Evolutionary conservation across 352 stramenopile genomes (phyloP), one percentile per base, ranked within the genome.

Genomic region (Globisporangium emineosum): DNA sequence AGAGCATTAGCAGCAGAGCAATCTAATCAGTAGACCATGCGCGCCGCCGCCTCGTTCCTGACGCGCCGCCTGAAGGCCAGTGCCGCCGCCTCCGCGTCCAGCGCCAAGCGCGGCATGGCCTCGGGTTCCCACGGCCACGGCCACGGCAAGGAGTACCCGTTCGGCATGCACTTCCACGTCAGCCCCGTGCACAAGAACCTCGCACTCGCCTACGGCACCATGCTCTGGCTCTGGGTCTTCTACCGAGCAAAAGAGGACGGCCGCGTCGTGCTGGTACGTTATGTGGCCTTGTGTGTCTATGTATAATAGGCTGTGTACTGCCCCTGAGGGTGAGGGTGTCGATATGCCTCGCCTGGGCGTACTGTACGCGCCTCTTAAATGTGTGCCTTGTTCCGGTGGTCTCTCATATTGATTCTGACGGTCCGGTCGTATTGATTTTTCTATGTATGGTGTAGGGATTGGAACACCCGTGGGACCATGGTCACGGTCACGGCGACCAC

Each of bases 161-260:
- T 90, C 71, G 86, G 85, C 32, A 94, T 94, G 86, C 86, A 94
- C 74, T 94, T 94, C 72, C 88, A 96, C 65, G 88, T 96, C 62
- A 90, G 78, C 70, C 78, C 83, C 21, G 78, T 93, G 65, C 85
- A 97, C 83, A 95, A 94, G 77, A 91, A 93, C 72, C 70, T 94
- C 54, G 88, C 71, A 54, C 71, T 91, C 60, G 85, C 83, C n/a
- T 93, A 96, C 70, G 87, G 86, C 75, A 93, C 83, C 35, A 89
- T 97, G 79, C 81, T 92, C 45, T 97, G 89, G 89, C 80, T 97
- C 59, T 97, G 89, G 89, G 72, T 97, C 69, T 96, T 97, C 73
- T 96, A 81, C 67, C 83, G 89, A 50, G 84, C 86, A 76, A 97
- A 96, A 76, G 64, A 97, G 68, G 89, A 97, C 68, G 89, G 89